phyloP scores from a whole-genome alignment of 768 basidiomycete genomes.

The Candolleomyces aberdarensis region DNA sequence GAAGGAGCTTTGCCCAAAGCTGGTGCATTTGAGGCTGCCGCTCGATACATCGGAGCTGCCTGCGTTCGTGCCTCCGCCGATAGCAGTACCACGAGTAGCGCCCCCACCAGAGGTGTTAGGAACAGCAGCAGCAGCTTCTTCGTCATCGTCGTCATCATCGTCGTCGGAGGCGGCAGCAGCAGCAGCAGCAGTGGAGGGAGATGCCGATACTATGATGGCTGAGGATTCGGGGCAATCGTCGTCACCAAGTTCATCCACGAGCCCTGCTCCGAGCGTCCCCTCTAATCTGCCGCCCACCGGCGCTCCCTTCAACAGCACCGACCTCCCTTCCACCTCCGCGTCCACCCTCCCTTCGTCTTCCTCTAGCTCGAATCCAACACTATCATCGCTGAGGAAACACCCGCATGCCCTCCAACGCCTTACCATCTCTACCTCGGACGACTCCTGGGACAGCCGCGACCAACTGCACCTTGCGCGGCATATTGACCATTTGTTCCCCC shows the following conservation, averaged over 20 bases:
- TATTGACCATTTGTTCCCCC: constrained; percentile 24
- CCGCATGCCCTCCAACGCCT: constrained; percentile 19
- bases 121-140: not conserved
- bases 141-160: not conserved
- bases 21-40: constrained; percentile 19
- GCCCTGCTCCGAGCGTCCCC: no score
- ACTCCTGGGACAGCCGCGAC: constrained; percentile 21
- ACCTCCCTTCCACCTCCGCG: not conserved
- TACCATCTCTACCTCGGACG: constrained; percentile 21
- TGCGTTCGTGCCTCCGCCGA: constrained; percentile 12
- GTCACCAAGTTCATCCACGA: no score
- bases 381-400: not conserved
- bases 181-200: no score
- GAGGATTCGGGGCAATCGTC: no score
- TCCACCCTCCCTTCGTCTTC: no score
- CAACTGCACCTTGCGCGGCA: constrained; percentile 22
- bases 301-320: not conserved
- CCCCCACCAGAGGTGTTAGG: not conserved
- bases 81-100: not conserved
- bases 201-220: no score
- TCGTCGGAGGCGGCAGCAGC: not conserved
- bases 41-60: constrained; percentile 18
- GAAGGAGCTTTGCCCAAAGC: constrained; percentile 15
- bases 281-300: no score
- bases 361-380: no score